A percentile compares a stretch with the other conserved stretches of the same genome.
Evolutionary conservation across 2,329 filamentous ascomycete genomes (phyloP).

Genomic region (Ophiostoma fasciatum): DNA sequence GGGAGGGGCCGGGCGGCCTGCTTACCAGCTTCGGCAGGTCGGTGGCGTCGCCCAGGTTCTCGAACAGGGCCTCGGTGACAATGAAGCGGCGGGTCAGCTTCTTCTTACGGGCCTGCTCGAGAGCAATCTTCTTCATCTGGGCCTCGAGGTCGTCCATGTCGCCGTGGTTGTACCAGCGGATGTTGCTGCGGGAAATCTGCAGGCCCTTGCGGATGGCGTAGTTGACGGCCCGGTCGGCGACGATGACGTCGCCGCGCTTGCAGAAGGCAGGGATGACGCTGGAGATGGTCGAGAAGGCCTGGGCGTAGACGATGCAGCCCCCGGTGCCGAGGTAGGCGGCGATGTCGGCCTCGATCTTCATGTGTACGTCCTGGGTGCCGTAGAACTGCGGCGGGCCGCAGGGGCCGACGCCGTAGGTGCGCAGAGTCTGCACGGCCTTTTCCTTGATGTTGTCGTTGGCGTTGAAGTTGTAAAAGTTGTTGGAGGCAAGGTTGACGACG

Average conservation of each 20-base stretch:
- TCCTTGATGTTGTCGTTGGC: slow-evolving; percentile 86
- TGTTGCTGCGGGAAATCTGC: slow-evolving; percentile 79
- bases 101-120: slow-evolving; percentile 73
- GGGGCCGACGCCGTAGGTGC: slow-evolving; percentile 90
- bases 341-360: slow-evolving; percentile 91
- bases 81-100: slow-evolving; percentile 87
- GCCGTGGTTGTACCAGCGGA: slow-evolving; percentile 91
- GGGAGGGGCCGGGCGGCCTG: slow-evolving; percentile 2
- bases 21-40: slow-evolving; percentile 73
- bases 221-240: slow-evolving; percentile 86
- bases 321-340: slow-evolving; percentile 77
- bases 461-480: slow-evolving; percentile 97
- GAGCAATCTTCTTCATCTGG: slow-evolving; percentile 69
- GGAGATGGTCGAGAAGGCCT: slow-evolving; percentile 93
- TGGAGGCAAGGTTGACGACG: slow-evolving; percentile 84
- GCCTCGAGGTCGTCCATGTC: slow-evolving; percentile 87
- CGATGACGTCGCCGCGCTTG: slow-evolving; percentile 93
- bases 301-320: slow-evolving; percentile 86
- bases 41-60: slow-evolving; percentile 72
- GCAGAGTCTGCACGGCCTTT: slow-evolving; percentile 83
- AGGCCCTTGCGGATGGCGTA: slow-evolving; percentile 89
- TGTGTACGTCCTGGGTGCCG: slow-evolving; percentile 94
- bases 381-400: slow-evolving; percentile 97
- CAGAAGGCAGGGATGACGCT: slow-evolving; percentile 94
- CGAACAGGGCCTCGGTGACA: slow-evolving; percentile 88